phyloP scores from a whole-genome alignment of 2,329 filamentous ascomycete genomes.

The Coniochaeta ligniaria region DNA sequence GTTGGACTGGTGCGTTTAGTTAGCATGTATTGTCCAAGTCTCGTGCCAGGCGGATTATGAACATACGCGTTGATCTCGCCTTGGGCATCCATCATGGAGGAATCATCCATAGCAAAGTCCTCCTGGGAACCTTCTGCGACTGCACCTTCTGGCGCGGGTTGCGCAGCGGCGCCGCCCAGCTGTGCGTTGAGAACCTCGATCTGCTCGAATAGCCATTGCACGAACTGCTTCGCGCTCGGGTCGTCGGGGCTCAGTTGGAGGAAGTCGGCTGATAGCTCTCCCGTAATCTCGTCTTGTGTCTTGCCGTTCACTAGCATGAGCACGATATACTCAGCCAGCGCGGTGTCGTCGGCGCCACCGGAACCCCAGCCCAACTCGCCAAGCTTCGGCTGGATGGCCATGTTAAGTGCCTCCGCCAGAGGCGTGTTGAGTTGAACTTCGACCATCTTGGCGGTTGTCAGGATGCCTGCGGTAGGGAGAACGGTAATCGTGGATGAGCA shows the following conservation, averaged over 20 bases:
- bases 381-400: slow-evolving; percentile 81
- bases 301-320: slow-evolving; percentile 97
- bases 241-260: slow-evolving; percentile 78
- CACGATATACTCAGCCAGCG: slow-evolving; percentile 91
- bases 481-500: not conserved
- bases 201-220: slow-evolving; percentile 89
- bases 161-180: slow-evolving; percentile 42
- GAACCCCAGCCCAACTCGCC: slow-evolving; percentile 89
- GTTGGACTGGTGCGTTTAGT: slow-evolving; percentile 62
- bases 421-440: slow-evolving; percentile 73
- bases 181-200: slow-evolving; percentile 61
- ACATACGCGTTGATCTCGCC: slow-evolving; percentile 51
- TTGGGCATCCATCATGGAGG: slow-evolving; percentile 25
- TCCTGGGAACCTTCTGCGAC: slow-evolving; percentile 26
- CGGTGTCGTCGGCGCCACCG: slow-evolving; percentile 68
- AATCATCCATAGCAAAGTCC: slow-evolving; percentile 55
- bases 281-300: slow-evolving; percentile 80
- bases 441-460: slow-evolving; percentile 58
- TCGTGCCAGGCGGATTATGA: not conserved
- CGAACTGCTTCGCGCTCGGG: slow-evolving; percentile 73
- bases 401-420: slow-evolving; percentile 75
- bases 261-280: slow-evolving; percentile 82
- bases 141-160: slow-evolving; percentile 19
- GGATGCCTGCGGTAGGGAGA: slow-evolving; percentile 1
- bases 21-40: slow-evolving; percentile 22